Evolutionary conservation across 495 filamentous ascomycete species (phyloP).

Genomic region (Aspergillus campestris): DNA sequence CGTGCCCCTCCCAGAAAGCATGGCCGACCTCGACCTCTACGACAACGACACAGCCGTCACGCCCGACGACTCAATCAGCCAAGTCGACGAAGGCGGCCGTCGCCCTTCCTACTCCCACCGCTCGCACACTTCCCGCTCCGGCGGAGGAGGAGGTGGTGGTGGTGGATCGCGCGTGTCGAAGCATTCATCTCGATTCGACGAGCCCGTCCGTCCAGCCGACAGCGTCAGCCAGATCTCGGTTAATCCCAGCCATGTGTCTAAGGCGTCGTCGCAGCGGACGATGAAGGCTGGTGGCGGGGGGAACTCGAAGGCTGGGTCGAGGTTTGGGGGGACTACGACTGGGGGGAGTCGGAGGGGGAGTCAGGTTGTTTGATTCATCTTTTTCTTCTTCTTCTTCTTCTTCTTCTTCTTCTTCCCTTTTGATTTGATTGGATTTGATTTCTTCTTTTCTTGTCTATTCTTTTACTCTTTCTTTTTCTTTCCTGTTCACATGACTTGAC

Average conservation of each 20-base stretch:
- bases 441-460: slow-evolving; percentile 3
- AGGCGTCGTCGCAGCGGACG: slow-evolving; percentile 29
- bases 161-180: slow-evolving; percentile 16
- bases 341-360: slow-evolving; percentile 23
- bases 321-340: slow-evolving; percentile 11
- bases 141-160: too few relatives aligned
- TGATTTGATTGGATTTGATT: too few relatives aligned
- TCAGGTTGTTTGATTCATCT: slow-evolving; percentile 13
- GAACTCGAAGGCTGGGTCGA: slow-evolving; percentile 19
- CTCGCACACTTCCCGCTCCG: slow-evolving; percentile 19
- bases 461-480: slow-evolving; percentile 2
- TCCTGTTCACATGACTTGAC: not conserved
- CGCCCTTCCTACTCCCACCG: slow-evolving; percentile 24
- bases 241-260: slow-evolving; percentile 22
- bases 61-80: slow-evolving; percentile 32
- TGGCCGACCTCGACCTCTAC: slow-evolving; percentile 14
- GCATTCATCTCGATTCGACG: slow-evolving; percentile 27
- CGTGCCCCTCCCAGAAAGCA: slow-evolving; percentile 43
- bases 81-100: slow-evolving; percentile 19
- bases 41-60: slow-evolving; percentile 28
- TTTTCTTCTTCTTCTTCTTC: not conserved
- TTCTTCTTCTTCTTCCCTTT: not conserved
- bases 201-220: slow-evolving; percentile 51
- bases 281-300: slow-evolving; percentile 25
- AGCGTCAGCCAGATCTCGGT: slow-evolving; percentile 54